Conservation (phyloP, 768 basidiomycete species). For the Lactifluus pinguis region DNA sequence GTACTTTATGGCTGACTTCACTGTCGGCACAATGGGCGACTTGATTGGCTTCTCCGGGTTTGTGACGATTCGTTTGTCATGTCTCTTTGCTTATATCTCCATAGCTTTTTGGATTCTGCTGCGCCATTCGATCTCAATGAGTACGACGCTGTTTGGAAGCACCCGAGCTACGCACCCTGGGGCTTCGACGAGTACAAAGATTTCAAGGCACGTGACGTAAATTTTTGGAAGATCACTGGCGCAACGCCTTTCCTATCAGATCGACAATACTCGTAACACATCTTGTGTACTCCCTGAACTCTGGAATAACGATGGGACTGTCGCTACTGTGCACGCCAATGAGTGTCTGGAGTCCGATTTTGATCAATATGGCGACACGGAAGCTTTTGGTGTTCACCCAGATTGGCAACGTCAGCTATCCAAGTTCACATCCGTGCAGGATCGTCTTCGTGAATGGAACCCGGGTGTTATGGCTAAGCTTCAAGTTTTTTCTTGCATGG, state of each 20-base stretch:
- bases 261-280: slow-evolving; percentile 58
- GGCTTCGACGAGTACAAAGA: slow-evolving; percentile 78
- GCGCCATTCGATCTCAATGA: slow-evolving; percentile 74
- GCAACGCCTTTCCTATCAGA: slow-evolving; percentile 29
- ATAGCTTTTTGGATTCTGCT: slow-evolving; percentile 66
- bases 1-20: slow-evolving; percentile 93
- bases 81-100: slow-evolving; percentile 6
- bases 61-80: slow-evolving; percentile 21
- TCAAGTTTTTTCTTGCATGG: slow-evolving; percentile 72
- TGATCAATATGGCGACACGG: slow-evolving; percentile 94
- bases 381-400: slow-evolving; percentile 93
- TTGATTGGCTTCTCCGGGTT: slow-evolving; percentile 80
- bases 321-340: slow-evolving; percentile 44
- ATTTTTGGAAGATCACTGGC: neutral
- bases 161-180: slow-evolving; percentile 74
- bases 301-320: slow-evolving; percentile 71
- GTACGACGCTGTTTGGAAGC: slow-evolving; percentile 65
- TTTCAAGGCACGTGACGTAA: slow-evolving; percentile 44
- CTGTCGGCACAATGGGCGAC: slow-evolving; percentile 87
- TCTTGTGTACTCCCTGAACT: slow-evolving; percentile 72
- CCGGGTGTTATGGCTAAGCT: slow-evolving; percentile 72
- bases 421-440: slow-evolving; percentile 94
- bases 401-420: slow-evolving; percentile 91
- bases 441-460: slow-evolving; percentile 91
- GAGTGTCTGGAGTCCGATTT: slow-evolving; percentile 86